A percentile compares a stretch with the other conserved stretches of the same genome.
Conservation (phyloP, 1,139 yeast species). For the Protomyces inundatus region DNA sequence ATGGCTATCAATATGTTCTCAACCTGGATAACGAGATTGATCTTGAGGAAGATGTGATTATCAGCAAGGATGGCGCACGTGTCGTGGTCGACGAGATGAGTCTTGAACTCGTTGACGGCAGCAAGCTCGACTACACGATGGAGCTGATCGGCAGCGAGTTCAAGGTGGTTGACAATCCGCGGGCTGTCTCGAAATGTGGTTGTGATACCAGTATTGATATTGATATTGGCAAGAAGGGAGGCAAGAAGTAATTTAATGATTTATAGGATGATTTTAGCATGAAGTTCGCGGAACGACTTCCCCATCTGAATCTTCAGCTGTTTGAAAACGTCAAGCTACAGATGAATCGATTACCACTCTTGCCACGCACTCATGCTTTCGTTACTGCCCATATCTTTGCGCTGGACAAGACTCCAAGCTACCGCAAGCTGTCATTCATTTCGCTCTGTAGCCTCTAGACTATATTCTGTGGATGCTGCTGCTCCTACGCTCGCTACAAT, state of each 20-base stretch:
- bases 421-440: too few species aligned
- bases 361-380: too few species aligned
- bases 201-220: conserved; percentile 27
- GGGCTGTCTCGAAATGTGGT: conserved; percentile 88
- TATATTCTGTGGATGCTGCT: too few species aligned
- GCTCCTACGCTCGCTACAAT: too few species aligned
- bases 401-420: too few species aligned
- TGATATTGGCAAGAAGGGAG: conserved; percentile 15
- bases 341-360: too few species aligned
- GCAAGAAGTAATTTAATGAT: background rate
- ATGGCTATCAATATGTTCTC: conserved; percentile 88
- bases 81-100: conserved; percentile 77
- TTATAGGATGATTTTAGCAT: too few species aligned
- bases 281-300: too few species aligned
- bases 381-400: too few species aligned
- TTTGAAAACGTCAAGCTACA: too few species aligned
- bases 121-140: conserved; percentile 81
- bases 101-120: conserved; percentile 73
- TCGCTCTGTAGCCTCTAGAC: too few species aligned
- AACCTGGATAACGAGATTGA: conserved; percentile 50
- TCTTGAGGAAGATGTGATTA: conserved; percentile 44
- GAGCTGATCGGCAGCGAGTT: conserved; percentile 94
- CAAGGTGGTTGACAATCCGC: conserved; percentile 84
- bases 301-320: too few species aligned
- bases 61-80: conserved; percentile 62